These are phyloP conservation scores for Quercus rubra DNA, from an alignment of 306 rosid genomes.

Conservation along the genomic window DNA sequence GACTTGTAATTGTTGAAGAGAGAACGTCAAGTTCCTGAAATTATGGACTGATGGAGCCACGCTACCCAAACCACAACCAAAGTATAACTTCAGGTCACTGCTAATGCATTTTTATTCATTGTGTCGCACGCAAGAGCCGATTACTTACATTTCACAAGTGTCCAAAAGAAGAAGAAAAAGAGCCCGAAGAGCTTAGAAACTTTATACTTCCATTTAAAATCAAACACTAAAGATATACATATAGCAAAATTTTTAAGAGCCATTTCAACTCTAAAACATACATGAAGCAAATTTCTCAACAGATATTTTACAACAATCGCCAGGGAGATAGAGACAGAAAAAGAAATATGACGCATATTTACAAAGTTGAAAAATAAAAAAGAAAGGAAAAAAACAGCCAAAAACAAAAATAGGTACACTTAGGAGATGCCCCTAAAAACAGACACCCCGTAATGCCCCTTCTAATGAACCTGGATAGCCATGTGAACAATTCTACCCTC, in stretches of 20 bases:
- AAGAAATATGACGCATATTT: slow-evolving; percentile 32
- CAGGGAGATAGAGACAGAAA: slow-evolving; percentile 3
- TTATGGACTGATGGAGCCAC: too few relatives aligned
- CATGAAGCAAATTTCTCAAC: slow-evolving; percentile 36
- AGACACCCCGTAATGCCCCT: slow-evolving; percentile 44
- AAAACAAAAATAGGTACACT: slow-evolving; percentile 20
- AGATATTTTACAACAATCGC: slow-evolving; percentile 55
- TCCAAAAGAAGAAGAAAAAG: neutral
- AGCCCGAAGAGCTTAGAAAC: neutral
- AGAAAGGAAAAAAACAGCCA: neutral
- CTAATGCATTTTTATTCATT: too few relatives aligned
- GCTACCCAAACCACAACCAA: too few relatives aligned
- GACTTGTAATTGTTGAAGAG: too few relatives aligned
- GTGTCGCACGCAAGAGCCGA: too few relatives aligned
- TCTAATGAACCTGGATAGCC: slow-evolving; percentile 10
- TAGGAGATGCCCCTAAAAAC: slow-evolving; percentile 60
- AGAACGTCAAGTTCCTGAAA: too few relatives aligned
- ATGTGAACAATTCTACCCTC: slow-evolving; percentile 2
- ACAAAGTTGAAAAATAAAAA: slow-evolving; percentile 31
- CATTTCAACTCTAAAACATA: slow-evolving; percentile 14
- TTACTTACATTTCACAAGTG: too few relatives aligned
- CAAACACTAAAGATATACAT: neutral
- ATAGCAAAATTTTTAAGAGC: slow-evolving; percentile 20
- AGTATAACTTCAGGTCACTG: too few relatives aligned
- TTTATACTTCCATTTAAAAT: neutral